These are phyloP conservation scores for Penicillium brevicompactum DNA, from an alignment of 2,329 filamentous ascomycete species.

Conservation along the genomic window DNA sequence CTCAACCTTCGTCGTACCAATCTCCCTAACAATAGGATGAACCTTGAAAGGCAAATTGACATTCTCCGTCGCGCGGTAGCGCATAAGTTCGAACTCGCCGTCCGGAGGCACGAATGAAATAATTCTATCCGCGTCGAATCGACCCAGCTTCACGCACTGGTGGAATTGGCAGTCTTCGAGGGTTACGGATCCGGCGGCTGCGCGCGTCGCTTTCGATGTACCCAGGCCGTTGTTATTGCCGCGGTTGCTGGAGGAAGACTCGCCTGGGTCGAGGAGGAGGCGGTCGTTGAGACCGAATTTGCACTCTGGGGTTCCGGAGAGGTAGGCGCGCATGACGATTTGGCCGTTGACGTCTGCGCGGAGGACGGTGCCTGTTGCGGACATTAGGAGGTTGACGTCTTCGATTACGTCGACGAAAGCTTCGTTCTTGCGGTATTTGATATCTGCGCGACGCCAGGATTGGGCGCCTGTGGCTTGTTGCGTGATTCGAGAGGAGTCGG, in stretches of 20 bases:
- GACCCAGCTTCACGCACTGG: conserved; percentile 95
- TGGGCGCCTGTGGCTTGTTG: conserved; percentile 98
- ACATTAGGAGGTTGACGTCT: conserved; percentile 98
- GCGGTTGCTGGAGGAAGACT: conserved; percentile 50
- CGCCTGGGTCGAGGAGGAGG: conserved; percentile 80
- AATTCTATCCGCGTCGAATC: conserved; percentile 94
- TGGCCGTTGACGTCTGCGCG: conserved; percentile 96
- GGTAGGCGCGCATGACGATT: conserved; percentile 97
- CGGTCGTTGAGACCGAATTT: conserved; percentile 98
- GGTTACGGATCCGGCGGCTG: conserved; percentile 91
- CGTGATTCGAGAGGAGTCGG: conserved; percentile 96
- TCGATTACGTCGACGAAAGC: conserved; percentile 99
- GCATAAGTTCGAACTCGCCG: conserved; percentile 98
- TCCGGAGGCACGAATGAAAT: conserved; percentile 97
- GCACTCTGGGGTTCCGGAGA: conserved; percentile 95
- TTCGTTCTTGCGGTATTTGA: conserved; percentile 99
- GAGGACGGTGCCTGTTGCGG: conserved; percentile 91
- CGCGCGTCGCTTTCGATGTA: conserved; percentile 85
- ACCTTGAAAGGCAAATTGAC: conserved; percentile 99
- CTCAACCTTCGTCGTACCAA: conserved; percentile 96
- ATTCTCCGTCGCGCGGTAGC: conserved; percentile 96
- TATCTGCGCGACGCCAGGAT: conserved; percentile 95
- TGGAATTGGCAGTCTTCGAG: conserved; percentile 99
- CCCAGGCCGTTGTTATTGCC: conserved; percentile 64
- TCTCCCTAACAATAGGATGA: conserved; percentile 96